Conservation (phyloP, 2,329 filamentous ascomycete species). For the Gaeumannomyces tritici region DNA sequence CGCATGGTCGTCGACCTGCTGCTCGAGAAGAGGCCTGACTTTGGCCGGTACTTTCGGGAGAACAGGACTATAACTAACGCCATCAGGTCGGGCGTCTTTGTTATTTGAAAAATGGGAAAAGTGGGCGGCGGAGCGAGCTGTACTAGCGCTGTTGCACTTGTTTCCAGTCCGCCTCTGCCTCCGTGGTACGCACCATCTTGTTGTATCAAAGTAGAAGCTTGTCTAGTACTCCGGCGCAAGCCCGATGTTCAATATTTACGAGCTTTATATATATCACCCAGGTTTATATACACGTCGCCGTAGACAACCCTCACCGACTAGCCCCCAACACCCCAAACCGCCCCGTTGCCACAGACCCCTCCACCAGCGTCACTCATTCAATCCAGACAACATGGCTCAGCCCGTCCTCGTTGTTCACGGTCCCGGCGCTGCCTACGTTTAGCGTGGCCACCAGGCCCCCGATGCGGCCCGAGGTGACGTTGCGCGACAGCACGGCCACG, state of each 20-base stretch:
- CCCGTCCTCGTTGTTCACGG: slow-evolving; percentile 33
- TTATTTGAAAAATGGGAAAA: no score
- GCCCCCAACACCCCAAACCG: no score
- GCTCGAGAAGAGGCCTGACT: slow-evolving; percentile 12
- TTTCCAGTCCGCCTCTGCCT: no score
- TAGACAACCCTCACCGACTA: background rate
- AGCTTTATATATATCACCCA: background rate
- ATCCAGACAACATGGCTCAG: slow-evolving; percentile 38
- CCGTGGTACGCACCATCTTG: no score
- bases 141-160: no score
- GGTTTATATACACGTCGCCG: background rate
- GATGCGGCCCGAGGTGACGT: slow-evolving; percentile 44
- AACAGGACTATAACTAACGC: slow-evolving; percentile 3
- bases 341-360: no score
- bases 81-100: background rate
- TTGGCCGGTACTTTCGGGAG: background rate
- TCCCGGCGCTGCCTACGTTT: slow-evolving; percentile 28
- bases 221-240: no score
- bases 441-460: slow-evolving; percentile 33
- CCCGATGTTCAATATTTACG: no score
- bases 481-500: slow-evolving; percentile 46
- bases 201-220: no score
- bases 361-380: slow-evolving; percentile 19
- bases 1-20: slow-evolving; percentile 43
- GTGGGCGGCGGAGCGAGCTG: no score